Conservation (phyloP, 2,329 filamentous ascomycete genomes). For the Polytolypa hystricis region DNA sequence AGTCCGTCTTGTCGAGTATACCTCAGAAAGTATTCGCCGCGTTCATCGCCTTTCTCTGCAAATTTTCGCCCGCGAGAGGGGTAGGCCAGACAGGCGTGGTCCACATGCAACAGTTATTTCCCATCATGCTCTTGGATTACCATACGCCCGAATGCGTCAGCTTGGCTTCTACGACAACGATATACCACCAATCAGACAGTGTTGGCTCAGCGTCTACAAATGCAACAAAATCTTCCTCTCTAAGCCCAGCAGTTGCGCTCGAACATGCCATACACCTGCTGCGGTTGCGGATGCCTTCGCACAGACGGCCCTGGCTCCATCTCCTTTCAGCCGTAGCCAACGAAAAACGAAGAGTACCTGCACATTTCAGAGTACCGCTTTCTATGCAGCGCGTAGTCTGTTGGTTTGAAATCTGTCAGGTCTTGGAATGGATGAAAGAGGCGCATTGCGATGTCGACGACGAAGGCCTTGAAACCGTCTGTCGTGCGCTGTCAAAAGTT, state of each 20-base stretch:
- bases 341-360: not conserved
- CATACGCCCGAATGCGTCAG: no score
- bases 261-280: slow-evolving; percentile 29
- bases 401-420: slow-evolving; percentile 27
- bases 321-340: slow-evolving; percentile 22
- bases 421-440: slow-evolving; percentile 25
- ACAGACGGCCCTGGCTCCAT: slow-evolving; percentile 26
- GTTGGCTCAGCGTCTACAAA: not conserved
- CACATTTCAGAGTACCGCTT: not conserved
- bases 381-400: slow-evolving; percentile 23
- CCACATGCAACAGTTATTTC: slow-evolving; percentile 11
- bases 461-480: slow-evolving; percentile 26
- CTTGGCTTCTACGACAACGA: no score
- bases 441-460: slow-evolving; percentile 21
- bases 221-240: not conserved
- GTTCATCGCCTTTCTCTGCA: slow-evolving; percentile 34
- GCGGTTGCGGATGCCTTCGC: slow-evolving; percentile 18
- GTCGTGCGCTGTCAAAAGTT: slow-evolving; percentile 25
- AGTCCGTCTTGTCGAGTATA: no score
- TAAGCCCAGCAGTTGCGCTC: slow-evolving; percentile 15
- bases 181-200: no score
- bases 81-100: not conserved
- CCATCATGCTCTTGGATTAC: no score
- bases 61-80: slow-evolving; percentile 15
- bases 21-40: slow-evolving; percentile 33